These are phyloP conservation scores for Acacia confusa DNA, from an alignment of 306 rosid species.

Conservation along the genomic window DNA sequence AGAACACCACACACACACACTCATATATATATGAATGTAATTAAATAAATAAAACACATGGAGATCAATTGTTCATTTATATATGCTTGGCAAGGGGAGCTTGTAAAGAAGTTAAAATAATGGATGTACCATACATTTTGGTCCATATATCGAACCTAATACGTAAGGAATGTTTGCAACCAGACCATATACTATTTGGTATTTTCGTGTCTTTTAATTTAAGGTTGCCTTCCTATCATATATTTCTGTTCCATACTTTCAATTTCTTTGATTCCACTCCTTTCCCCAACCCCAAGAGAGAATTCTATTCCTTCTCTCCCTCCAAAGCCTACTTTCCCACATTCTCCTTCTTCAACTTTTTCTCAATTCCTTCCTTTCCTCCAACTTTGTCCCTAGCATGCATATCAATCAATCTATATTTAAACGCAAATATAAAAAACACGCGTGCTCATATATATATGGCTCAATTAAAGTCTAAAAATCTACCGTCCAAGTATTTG, in stretches of 20 bases:
- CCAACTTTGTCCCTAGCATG: constrained; percentile 26
- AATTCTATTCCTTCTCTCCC: constrained; percentile 38
- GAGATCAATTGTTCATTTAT: background rate
- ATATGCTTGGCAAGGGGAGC: background rate
- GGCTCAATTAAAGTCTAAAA: no score
- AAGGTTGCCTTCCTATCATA: background rate
- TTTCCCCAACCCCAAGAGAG: constrained; percentile 31
- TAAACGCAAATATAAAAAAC: background rate
- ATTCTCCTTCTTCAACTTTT: constrained; percentile 27
- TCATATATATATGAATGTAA: background rate
- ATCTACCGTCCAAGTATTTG: no score
- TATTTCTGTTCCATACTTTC: constrained; percentile 36
- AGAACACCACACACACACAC: background rate
- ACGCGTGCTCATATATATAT: no score
- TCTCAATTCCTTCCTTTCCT: constrained; percentile 56
- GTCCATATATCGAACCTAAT: background rate
- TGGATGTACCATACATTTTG: background rate
- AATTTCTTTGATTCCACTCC: constrained; percentile 68
- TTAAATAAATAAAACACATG: background rate
- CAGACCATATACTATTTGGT: background rate
- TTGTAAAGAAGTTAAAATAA: background rate
- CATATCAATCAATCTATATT: constrained; percentile 3
- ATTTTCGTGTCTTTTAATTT: background rate
- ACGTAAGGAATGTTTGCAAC: background rate
- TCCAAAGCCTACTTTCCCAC: constrained; percentile 29